Evolutionary conservation across 129 eudicot genomes (phyloP).

Genomic region (Centrapalus pauciflorus): DNA sequence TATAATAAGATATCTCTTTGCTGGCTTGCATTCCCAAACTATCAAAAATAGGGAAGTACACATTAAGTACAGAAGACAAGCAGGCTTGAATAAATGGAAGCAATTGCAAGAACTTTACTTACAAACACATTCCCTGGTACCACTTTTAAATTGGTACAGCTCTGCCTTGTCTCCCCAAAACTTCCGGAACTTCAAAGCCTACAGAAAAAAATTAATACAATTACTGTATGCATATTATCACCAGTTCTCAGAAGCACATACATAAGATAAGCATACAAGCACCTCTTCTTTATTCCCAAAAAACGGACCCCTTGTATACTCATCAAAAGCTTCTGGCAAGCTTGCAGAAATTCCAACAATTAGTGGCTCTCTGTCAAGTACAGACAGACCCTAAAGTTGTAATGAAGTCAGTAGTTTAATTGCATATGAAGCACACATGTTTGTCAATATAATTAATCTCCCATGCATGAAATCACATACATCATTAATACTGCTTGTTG

Average conservation of each 20-base stretch:
- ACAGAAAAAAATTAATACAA: not conserved
- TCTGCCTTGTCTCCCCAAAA: constrained; percentile 93
- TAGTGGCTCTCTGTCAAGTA: constrained; percentile 63
- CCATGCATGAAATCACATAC: constrained; percentile 38
- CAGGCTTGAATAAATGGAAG: not conserved
- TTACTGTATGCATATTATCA: not conserved
- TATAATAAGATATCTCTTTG: constrained; percentile 64
- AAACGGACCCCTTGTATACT: constrained; percentile 66
- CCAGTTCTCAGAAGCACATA: not conserved
- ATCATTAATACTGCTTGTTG: constrained; percentile 43
- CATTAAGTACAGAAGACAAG: not conserved
- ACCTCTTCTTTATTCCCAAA: constrained; percentile 81
- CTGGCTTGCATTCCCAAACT: constrained; percentile 79
- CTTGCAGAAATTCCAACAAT: constrained; percentile 55
- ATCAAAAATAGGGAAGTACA: constrained; percentile 2
- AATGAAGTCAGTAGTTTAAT: constrained; percentile 16
- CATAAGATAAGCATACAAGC: constrained; percentile 10
- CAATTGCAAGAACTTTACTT: constrained; percentile 27
- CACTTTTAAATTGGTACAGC: constrained; percentile 55
- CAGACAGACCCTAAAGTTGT: constrained; percentile 58
- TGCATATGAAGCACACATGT: constrained; percentile 9
- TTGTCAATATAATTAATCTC: not conserved
- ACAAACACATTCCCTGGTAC: constrained; percentile 69
- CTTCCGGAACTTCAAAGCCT: constrained; percentile 66
- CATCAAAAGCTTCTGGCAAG: constrained; percentile 62